phyloP scores from a whole-genome alignment of 2,329 filamentous ascomycete genomes.

The Pleoardoris graminearum region DNA sequence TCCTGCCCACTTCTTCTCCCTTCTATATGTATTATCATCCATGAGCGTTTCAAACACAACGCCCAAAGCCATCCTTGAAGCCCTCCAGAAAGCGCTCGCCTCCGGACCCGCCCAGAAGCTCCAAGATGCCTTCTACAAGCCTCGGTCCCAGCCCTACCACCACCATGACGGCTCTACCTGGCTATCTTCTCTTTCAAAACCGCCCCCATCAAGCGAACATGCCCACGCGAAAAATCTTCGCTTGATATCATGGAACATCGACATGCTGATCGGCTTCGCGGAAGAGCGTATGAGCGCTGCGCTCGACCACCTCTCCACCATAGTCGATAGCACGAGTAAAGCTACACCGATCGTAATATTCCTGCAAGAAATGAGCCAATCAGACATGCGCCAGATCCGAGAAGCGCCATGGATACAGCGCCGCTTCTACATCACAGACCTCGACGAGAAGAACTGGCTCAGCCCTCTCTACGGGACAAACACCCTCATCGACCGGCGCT shows the following conservation, averaged over 20 bases:
- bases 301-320: slow-evolving; percentile 43
- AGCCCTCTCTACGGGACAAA: slow-evolving; percentile 56
- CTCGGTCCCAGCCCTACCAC: slow-evolving; percentile 16
- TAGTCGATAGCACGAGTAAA: slow-evolving; percentile 26
- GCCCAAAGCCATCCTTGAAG: slow-evolving; percentile 17
- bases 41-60: slow-evolving; percentile 12
- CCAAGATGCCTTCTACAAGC: slow-evolving; percentile 20
- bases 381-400: slow-evolving; percentile 53
- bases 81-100: slow-evolving; percentile 15
- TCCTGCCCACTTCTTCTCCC: background rate
- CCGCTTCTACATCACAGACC: slow-evolving; percentile 55
- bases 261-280: slow-evolving; percentile 47
- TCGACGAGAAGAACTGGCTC: slow-evolving; percentile 51
- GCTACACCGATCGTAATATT: slow-evolving; percentile 49
- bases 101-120: slow-evolving; percentile 19
- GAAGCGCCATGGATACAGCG: slow-evolving; percentile 53
- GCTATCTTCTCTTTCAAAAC: background rate
- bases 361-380: slow-evolving; percentile 57
- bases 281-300: slow-evolving; percentile 49
- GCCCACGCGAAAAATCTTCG: slow-evolving; percentile 20
- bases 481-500: slow-evolving; percentile 55
- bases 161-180: slow-evolving; percentile 9
- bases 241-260: slow-evolving; percentile 56
- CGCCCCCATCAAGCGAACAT: background rate
- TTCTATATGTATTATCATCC: background rate